Evolutionary conservation across 2,329 filamentous ascomycete species (phyloP).

Genomic region (Epichloe bromicola): DNA sequence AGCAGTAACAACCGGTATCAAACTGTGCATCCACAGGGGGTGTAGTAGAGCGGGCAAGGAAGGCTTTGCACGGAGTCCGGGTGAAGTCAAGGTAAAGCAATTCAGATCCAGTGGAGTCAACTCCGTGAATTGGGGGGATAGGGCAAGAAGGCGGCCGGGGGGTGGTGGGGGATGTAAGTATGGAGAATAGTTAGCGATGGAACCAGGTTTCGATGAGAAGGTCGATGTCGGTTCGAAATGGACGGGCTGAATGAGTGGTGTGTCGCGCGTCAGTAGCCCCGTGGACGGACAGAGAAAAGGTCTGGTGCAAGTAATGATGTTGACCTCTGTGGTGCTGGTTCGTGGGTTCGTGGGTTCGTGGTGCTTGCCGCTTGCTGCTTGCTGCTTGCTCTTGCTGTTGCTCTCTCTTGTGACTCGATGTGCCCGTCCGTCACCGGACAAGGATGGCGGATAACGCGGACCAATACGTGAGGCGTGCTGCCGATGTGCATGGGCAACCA

Average conservation of each 20-base stretch:
- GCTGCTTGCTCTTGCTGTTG: not conserved
- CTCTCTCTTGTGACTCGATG: constrained; percentile 1
- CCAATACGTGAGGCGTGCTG: constrained; percentile 12
- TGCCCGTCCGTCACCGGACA: constrained; percentile 6
- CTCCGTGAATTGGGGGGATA: not conserved
- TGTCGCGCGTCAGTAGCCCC: not conserved
- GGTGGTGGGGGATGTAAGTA: constrained; percentile 10
- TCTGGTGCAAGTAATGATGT: not conserved
- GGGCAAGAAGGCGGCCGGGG: constrained; percentile 10
- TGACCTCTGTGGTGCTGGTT: not conserved
- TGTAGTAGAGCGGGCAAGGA: constrained; percentile 1
- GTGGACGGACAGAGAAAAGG: not conserved
- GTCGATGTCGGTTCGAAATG: constrained; percentile 1
- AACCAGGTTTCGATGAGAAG: constrained; percentile 2
- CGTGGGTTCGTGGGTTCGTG: not conserved
- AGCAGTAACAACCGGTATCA: constrained; percentile 5
- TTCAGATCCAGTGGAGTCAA: constrained; percentile 7
- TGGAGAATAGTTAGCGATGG: constrained; percentile 10
- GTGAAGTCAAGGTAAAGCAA: constrained; percentile 7
- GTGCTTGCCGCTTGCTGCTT: no score
- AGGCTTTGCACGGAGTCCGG: not conserved
- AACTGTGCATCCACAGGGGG: constrained; percentile 7
- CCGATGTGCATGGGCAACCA: constrained; percentile 11
- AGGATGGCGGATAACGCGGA: constrained; percentile 12
- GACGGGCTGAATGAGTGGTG: constrained; percentile 1